phyloP scores from a whole-genome alignment of 1,284 basidiomycete species.

The Leccinum insolens region DNA sequence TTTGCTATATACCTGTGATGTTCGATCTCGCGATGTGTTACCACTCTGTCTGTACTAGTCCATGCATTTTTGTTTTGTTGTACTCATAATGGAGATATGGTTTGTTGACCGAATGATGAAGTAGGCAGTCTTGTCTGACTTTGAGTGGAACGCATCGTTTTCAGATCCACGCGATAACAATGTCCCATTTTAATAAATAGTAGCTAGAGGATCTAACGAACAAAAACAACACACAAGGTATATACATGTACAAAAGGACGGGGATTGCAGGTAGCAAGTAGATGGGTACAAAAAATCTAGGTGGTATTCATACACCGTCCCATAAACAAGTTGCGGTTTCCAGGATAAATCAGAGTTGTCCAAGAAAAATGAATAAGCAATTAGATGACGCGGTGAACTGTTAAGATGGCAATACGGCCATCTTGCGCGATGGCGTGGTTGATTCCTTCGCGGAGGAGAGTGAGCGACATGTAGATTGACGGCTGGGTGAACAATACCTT shows the following conservation, averaged over 20 bases:
- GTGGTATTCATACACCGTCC: slow-evolving; percentile 20
- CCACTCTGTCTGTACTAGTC: slow-evolving; percentile 12
- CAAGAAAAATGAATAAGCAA: background rate
- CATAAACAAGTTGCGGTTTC: background rate
- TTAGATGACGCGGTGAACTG: slow-evolving; percentile 50
- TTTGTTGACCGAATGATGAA: background rate
- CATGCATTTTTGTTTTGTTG: slow-evolving; percentile 17
- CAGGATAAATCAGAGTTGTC: background rate
- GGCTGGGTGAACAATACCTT: slow-evolving; percentile 44
- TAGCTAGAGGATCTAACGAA: slow-evolving; percentile 2
- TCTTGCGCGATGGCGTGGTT: slow-evolving; percentile 82
- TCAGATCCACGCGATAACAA: background rate
- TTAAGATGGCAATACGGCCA: slow-evolving; percentile 76
- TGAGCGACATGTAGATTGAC: background rate
- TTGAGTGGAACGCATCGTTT: too few relatives aligned
- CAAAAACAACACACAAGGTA: slow-evolving; percentile 11
- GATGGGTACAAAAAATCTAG: slow-evolving; percentile 5
- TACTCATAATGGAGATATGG: slow-evolving; percentile 14
- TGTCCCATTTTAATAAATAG: slow-evolving; percentile 2
- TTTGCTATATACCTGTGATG: slow-evolving; percentile 10
- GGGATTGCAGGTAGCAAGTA: slow-evolving; percentile 7
- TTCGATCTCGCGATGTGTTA: slow-evolving; percentile 3
- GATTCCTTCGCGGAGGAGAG: slow-evolving; percentile 49
- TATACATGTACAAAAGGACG: slow-evolving; percentile 13
- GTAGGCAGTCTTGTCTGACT: too few relatives aligned